Percentiles rank a stretch among this genome's conserved stretches.
Evolutionary conservation across 345 rosid species (phyloP).

Genomic region (Eucalyptus guilfoylei): DNA sequence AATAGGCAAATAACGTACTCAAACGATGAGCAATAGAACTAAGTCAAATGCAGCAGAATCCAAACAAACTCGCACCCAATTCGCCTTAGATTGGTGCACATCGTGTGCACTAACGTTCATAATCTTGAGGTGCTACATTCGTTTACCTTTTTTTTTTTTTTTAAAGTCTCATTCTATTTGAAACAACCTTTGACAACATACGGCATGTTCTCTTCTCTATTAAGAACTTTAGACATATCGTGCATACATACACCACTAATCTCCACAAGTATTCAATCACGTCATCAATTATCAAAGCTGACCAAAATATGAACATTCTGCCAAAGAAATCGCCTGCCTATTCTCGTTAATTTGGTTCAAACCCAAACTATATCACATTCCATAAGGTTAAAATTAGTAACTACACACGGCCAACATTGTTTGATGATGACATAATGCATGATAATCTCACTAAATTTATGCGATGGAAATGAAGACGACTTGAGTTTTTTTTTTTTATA

Average conservation of each 20-base stretch:
- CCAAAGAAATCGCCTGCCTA: not conserved
- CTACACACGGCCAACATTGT: not conserved
- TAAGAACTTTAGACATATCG: no score
- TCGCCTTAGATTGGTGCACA: no score
- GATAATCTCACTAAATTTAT: not conserved
- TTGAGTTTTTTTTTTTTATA: not conserved
- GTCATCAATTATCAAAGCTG: not conserved
- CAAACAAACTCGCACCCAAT: no score
- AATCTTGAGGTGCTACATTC: no score
- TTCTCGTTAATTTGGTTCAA: not conserved
- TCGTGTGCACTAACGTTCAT: no score
- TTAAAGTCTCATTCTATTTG: not conserved
- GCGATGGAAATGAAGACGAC: not conserved
- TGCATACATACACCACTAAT: not conserved
- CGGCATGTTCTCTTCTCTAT: not conserved
- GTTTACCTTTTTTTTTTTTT: no score
- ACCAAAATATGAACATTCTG: not conserved
- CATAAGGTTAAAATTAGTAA: not conserved
- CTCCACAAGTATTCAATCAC: not conserved
- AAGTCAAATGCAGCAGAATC: no score
- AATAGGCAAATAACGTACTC: not conserved
- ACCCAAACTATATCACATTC: not conserved
- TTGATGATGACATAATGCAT: not conserved
- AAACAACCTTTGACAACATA: not conserved
- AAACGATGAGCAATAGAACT: not conserved